A percentile compares a stretch with the other conserved stretches of the same genome.
phyloP scores from a whole-genome alignment of 2,329 filamentous ascomycete species.

The Aspergillus thermomutatus region DNA sequence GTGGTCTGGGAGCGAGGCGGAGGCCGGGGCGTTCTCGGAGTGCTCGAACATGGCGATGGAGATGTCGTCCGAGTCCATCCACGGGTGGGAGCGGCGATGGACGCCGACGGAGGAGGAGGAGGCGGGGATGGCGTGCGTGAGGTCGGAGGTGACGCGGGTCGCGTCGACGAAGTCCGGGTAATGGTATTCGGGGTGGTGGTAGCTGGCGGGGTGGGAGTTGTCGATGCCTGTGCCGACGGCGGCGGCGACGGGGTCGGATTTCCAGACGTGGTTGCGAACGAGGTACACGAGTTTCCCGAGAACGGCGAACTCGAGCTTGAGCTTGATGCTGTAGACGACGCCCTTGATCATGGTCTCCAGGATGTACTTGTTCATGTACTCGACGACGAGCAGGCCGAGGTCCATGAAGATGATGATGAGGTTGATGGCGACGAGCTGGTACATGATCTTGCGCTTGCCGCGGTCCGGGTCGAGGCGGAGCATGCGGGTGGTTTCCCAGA shows the following conservation, averaged over 20 bases:
- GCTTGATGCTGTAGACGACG: conserved; percentile 47
- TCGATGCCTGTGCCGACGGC: conserved; percentile 10
- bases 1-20: conserved; percentile 9
- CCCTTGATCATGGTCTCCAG: conserved; percentile 48
- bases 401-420: conserved; percentile 48
- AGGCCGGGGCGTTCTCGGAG: conserved; percentile 4
- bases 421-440: conserved; percentile 50
- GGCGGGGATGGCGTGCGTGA: conserved; percentile 36
- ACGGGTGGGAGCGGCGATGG: conserved; percentile 23
- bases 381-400: conserved; percentile 41
- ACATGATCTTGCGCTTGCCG: conserved; percentile 45
- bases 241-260: conserved; percentile 29
- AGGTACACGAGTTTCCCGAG: conserved; percentile 44
- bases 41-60: conserved; percentile 40
- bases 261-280: conserved; percentile 38
- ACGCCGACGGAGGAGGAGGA: background rate
- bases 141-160: conserved; percentile 40
- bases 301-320: conserved; percentile 51
- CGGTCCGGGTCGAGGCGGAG: conserved; percentile 45
- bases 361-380: conserved; percentile 44
- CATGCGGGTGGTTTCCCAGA: conserved; percentile 52
- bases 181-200: conserved; percentile 14
- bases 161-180: conserved; percentile 46
- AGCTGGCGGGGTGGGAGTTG: conserved; percentile 7
- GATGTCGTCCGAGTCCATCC: conserved; percentile 36